A percentile compares a stretch with the other conserved stretches of the same genome.
These are phyloP conservation scores for Yamadazyma akitaensis DNA, from an alignment of 805 yeast genomes.

Conservation along the genomic window DNA sequence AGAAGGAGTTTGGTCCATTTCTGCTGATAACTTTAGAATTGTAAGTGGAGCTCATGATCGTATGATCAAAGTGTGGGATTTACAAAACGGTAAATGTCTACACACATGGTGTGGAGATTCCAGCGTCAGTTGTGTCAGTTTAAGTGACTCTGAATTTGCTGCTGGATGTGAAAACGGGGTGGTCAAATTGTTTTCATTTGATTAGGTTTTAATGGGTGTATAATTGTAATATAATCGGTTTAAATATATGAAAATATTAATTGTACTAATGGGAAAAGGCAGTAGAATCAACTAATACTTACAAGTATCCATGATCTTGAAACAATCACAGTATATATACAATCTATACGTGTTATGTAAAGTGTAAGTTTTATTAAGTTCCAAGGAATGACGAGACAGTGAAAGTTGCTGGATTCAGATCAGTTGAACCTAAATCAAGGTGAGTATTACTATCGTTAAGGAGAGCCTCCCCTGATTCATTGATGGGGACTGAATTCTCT, in stretches of 20 bases:
- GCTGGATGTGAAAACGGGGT: slow-evolving; percentile 88
- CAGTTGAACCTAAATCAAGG: slow-evolving; percentile 1
- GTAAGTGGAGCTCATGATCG: slow-evolving; percentile 95
- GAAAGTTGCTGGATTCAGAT: slow-evolving; percentile 10
- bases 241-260: no score
- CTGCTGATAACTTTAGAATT: slow-evolving; percentile 92
- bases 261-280: no score
- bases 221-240: background rate
- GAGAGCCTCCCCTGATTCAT: slow-evolving; percentile 5
- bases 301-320: no score
- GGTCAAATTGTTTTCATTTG: slow-evolving; percentile 83
- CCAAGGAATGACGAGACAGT: slow-evolving; percentile 21
- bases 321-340: background rate
- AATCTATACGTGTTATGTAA: background rate
- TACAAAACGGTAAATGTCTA: slow-evolving; percentile 90
- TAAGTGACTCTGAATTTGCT: slow-evolving; percentile 85
- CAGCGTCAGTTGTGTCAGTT: slow-evolving; percentile 64
- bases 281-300: no score
- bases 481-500: slow-evolving; percentile 12
- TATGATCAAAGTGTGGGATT: slow-evolving; percentile 88
- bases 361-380: slow-evolving; percentile 6
- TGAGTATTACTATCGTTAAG: background rate
- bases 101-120: slow-evolving; percentile 82
- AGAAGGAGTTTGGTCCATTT: slow-evolving; percentile 97
- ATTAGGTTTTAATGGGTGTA: slow-evolving; percentile 17